phyloP scores from a whole-genome alignment of 2,329 filamentous ascomycete genomes.

The Fusarium sp. region DNA sequence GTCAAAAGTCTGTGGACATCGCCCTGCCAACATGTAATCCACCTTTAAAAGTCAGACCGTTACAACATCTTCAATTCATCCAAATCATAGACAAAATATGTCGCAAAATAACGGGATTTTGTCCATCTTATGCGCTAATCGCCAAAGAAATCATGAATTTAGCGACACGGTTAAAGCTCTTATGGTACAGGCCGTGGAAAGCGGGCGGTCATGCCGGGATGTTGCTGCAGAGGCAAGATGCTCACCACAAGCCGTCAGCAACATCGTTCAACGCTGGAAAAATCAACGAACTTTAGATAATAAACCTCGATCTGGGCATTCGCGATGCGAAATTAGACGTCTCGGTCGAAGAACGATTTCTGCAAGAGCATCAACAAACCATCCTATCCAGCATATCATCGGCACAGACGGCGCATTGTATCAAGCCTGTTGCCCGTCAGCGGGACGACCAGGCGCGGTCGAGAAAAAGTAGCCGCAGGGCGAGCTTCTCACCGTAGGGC shows the following conservation, averaged over 20 bases:
- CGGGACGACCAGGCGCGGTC: no score
- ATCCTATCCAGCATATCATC: no score
- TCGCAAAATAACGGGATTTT: not conserved
- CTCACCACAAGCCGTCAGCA: not conserved
- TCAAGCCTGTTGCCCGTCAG: no score
- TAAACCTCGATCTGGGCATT: not conserved
- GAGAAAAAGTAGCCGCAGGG: no score
- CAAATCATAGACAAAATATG: not conserved
- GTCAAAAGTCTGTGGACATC: not conserved
- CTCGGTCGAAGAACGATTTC: no score
- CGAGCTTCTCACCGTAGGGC: no score
- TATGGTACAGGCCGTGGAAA: not conserved
- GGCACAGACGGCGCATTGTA: no score
- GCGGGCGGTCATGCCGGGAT: not conserved
- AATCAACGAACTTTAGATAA: not conserved
- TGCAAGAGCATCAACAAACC: no score
- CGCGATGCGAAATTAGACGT: no score
- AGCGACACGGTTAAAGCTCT: not conserved
- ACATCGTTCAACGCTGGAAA: not conserved
- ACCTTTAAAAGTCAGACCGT: not conserved
- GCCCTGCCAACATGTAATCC: not conserved
- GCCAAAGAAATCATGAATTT: not conserved
- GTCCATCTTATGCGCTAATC: not conserved
- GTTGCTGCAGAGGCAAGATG: not conserved
- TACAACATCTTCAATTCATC: not conserved